Base-by-base conservation (phyloP, 208 protist genomes). In the Leishmania turanica region DNA sequence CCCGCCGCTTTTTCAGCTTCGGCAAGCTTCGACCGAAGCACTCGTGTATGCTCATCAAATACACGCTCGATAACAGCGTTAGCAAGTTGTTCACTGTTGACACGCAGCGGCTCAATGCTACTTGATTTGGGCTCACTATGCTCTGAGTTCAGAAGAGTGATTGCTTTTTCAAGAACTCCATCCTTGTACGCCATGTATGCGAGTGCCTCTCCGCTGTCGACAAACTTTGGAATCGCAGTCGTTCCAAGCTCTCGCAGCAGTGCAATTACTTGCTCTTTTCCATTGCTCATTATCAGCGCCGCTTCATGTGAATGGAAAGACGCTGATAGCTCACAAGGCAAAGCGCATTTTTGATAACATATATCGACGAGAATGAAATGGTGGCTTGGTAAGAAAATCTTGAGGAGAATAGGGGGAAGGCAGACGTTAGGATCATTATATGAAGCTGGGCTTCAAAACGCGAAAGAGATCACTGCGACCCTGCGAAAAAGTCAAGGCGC, bases 201-300 rank as follows among this genome's bases (percentile, higher is more conserved):
- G 77, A 85, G 73, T 54, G 76, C 82, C 15, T 80, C 82, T 4
- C 82, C 82, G 31, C 82, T 85, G 76, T 85, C 77, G 1, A 85
- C 77, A 62, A 53, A 74, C 58, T 74, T 80, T 24, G 82, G 82
- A 17, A 62, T 37, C 4, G 49, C 34, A 0, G 82, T 85, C 7
- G 49, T 60, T 64, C 56, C 65, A 24, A 85, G 64, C 17, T 60
- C 64, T 37, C 21, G 19, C 42, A 85, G 34, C 34, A 85, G 72
- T 31, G 65, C 53, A 53, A 85, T 73, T 5, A 68, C 71, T 15
- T 64, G 27, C 0, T 77, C 70, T 51, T 49, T 31, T 21, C 42
- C 65, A 76, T 49, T 27, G 71, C 8, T 11, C 72, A 62, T 76
- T 62, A 34, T 76, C 31, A 15, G 4, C 19, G 21, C 72, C 5